These are phyloP conservation scores for Exophiala sp. DNA, from an alignment of 2,329 filamentous ascomycete species.

Conservation along the genomic window DNA sequence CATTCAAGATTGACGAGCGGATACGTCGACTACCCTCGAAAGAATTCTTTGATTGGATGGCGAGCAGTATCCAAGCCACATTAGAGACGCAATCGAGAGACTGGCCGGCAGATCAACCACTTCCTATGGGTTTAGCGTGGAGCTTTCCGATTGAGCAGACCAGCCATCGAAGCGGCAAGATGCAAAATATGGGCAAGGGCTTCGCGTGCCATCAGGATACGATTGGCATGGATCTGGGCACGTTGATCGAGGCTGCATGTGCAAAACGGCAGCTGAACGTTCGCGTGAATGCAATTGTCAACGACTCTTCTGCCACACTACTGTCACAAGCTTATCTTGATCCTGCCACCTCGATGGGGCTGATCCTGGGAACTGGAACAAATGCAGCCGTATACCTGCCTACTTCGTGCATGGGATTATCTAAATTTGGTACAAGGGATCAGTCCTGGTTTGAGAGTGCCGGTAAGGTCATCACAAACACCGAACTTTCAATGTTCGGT, in stretches of 20 bases:
- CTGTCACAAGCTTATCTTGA: slow-evolving; percentile 62
- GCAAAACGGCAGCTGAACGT: slow-evolving; percentile 54
- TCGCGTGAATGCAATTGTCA: slow-evolving; percentile 60
- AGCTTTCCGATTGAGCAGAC: slow-evolving; percentile 66
- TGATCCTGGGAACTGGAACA: slow-evolving; percentile 63
- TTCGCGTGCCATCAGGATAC: slow-evolving; percentile 59
- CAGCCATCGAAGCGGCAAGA: slow-evolving; percentile 53
- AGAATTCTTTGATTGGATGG: slow-evolving; percentile 66
- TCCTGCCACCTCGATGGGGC: slow-evolving; percentile 58
- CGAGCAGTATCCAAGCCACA: slow-evolving; percentile 55
- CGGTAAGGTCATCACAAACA: slow-evolving; percentile 62
- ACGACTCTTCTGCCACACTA: slow-evolving; percentile 60
- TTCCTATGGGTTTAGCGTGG: slow-evolving; percentile 63
- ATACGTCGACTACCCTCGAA: slow-evolving; percentile 55
- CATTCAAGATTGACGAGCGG: slow-evolving; percentile 54
- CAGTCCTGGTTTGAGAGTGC: slow-evolving; percentile 55
- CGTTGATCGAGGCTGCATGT: slow-evolving; percentile 59
- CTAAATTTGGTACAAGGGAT: slow-evolving; percentile 56
- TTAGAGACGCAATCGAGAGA: slow-evolving; percentile 42
- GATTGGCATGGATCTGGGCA: slow-evolving; percentile 57
- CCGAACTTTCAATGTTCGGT: slow-evolving; percentile 65
- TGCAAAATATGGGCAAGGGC: slow-evolving; percentile 64
- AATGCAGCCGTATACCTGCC: slow-evolving; percentile 64
- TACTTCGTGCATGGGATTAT: slow-evolving; percentile 49
- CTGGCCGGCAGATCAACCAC: slow-evolving; percentile 30